phyloP scores from a whole-genome alignment of 768 basidiomycete genomes.

The Tricholomella constricta region DNA sequence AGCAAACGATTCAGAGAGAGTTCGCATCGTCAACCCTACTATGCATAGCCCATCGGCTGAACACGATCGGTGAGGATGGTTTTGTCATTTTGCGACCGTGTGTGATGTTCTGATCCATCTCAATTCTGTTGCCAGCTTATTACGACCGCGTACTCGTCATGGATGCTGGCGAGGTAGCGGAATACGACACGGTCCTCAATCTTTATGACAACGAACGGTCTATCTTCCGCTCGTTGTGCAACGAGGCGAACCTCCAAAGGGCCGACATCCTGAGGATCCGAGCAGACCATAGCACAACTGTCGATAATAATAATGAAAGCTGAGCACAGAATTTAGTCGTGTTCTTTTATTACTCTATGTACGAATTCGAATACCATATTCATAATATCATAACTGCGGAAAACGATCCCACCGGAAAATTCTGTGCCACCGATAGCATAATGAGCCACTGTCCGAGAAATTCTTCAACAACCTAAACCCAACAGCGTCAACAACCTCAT shows the following conservation, averaged over 20 bases:
- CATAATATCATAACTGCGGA: no score
- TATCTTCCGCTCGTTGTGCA: conserved; percentile 69
- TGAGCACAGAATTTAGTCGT: no score
- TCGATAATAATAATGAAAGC: neutral
- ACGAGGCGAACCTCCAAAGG: conserved; percentile 58
- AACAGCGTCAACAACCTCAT: no score
- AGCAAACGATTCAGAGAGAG: conserved; percentile 62
- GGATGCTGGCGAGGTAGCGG: conserved; percentile 68
- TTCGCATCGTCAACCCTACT: conserved; percentile 55
- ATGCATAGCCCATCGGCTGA: conserved; percentile 58
- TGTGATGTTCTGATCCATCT: conserved; percentile 6
- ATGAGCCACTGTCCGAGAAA: no score
- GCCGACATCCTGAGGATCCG: conserved; percentile 56
- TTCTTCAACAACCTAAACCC: no score
- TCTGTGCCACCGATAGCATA: no score
- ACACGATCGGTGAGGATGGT: conserved; percentile 53
- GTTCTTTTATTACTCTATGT: no score
- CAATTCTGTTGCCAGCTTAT: conserved; percentile 38
- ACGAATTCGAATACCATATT: no score
- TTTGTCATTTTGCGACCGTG: neutral
- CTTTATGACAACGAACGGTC: conserved; percentile 61
- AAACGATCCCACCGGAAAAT: no score
- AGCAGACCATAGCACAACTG: conserved; percentile 25
- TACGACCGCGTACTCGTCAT: conserved; percentile 74
- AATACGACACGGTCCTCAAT: conserved; percentile 72